Base-by-base conservation (phyloP, 1,284 basidiomycete genomes). In the Ceratobasidium sp. region DNA sequence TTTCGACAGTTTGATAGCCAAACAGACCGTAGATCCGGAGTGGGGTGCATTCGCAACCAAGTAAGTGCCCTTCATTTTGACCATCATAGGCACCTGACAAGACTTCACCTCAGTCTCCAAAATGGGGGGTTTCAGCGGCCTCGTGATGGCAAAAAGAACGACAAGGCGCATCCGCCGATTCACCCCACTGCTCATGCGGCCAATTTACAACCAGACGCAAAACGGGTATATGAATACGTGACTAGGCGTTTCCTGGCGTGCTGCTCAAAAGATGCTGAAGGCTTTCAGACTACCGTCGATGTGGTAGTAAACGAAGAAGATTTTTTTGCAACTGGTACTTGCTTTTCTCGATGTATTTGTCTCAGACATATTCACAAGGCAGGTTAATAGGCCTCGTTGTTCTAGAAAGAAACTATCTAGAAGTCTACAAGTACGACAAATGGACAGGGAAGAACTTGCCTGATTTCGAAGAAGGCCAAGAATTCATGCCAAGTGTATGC, bases 111-210 rank as follows among this genome's bases (percentile, higher is more conserved):
- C 76, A 96, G 94, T 62, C 85, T 97, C 26, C 84, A 88, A 70
- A 83, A 91, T 76, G 93, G 89, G n/a, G 89, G 85, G 1, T 98
- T 94, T 78, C 85, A 84, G 65, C 76, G 83, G 1, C 97, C 97
- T 0, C 87, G 96, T 9, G 90, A 90, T 76, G 97, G 97, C 16
- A 92, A 91, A 81, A 96, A 97, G 80, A 94, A 99, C 80, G 97
- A 99, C 81, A 95, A 99, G 79, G 97, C 97, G 0, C 97, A 99
- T 85, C 97, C 97, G 36, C 97, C 97, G 0, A 99, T 99, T 76
- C 97, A 99, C 78, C 97, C 97, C 0, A 98, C 96, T 0, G 91
- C 92, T 3, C 90, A 96, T 80, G 94, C 90, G 0, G 89, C 84
- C 12, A 91, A 92, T 76, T 83, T 98, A 12, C 83, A 79, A 0